These are phyloP conservation scores for Rhodomyrtus psidioides DNA, from an alignment of 441 rosid species.

Conservation along the genomic window DNA sequence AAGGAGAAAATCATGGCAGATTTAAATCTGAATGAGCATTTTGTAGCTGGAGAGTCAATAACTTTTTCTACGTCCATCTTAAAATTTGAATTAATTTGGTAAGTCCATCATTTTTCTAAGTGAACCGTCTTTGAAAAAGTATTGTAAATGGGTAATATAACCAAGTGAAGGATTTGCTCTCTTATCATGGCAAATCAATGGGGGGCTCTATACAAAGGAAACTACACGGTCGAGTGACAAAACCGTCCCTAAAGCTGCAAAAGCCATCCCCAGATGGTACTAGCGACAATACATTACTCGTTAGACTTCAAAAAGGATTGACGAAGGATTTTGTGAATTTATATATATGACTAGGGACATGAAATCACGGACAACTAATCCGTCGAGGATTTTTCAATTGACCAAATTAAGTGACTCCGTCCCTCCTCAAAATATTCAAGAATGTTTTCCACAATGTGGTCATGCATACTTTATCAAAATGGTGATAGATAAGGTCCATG, in stretches of 20 bases:
- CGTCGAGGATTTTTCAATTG: neutral
- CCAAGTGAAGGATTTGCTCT: neutral
- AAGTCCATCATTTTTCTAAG: neutral
- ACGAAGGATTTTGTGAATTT: neutral
- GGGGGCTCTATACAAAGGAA: neutral
- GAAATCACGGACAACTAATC: neutral
- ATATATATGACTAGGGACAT: neutral
- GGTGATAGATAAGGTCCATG: neutral
- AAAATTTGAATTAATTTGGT: no score
- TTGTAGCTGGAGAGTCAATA: neutral
- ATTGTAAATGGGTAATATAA: neutral
- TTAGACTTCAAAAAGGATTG: neutral
- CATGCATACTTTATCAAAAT: neutral
- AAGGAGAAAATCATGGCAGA: neutral
- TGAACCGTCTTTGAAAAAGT: neutral
- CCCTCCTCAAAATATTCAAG: neutral
- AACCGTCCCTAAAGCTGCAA: neutral
- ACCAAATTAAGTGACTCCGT: neutral
- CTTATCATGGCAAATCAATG: neutral
- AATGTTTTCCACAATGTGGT: neutral
- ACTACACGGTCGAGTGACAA: neutral
- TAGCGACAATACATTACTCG: neutral
- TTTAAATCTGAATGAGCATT: neutral
- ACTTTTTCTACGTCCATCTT: neutral
- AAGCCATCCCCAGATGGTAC: neutral